phyloP scores from a whole-genome alignment of 495 filamentous ascomycete species.

The Platismatia glauca region DNA sequence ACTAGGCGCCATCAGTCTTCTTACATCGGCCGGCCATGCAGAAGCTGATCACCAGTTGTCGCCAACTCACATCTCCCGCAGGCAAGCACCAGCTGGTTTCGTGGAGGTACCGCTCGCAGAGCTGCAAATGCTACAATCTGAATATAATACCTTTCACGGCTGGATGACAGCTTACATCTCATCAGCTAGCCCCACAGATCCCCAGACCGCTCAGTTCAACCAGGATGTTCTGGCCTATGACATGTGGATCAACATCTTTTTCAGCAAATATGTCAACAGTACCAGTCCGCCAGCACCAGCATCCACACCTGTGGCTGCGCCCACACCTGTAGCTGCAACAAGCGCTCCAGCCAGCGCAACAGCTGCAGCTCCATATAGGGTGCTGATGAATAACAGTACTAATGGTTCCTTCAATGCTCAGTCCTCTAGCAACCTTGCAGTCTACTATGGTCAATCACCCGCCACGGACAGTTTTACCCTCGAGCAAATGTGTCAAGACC shows the following conservation, averaged over 20 bases:
- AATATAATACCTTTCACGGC: conserved; percentile 2
- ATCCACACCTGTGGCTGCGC: not conserved
- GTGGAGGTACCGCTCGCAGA: conserved; percentile 6
- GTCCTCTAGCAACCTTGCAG: conserved; percentile 16
- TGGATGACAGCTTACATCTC: conserved; percentile 13
- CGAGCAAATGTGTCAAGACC: conserved; percentile 18
- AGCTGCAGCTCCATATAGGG: not conserved
- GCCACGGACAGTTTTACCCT: conserved; percentile 10
- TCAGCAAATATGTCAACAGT: not conserved
- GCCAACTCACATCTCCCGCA: not conserved
- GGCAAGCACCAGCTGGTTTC: not conserved
- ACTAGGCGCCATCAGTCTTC: conserved; percentile 4
- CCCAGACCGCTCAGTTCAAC: not conserved
- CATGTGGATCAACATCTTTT: conserved; percentile 7
- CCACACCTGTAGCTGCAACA: not conserved
- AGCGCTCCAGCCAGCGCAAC: not conserved
- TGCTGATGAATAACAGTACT: not conserved
- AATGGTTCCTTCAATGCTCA: not conserved
- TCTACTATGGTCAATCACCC: conserved; percentile 23
- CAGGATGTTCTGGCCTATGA: conserved; percentile 11
- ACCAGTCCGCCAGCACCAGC: not conserved
- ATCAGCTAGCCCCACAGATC: not conserved
- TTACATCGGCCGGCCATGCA: conserved; percentile 10
- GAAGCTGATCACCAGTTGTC: not conserved
- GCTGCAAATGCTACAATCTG: conserved; percentile 4